phyloP scores from a whole-genome alignment of 768 basidiomycete species.

The Pleurotus pulmonarius region DNA sequence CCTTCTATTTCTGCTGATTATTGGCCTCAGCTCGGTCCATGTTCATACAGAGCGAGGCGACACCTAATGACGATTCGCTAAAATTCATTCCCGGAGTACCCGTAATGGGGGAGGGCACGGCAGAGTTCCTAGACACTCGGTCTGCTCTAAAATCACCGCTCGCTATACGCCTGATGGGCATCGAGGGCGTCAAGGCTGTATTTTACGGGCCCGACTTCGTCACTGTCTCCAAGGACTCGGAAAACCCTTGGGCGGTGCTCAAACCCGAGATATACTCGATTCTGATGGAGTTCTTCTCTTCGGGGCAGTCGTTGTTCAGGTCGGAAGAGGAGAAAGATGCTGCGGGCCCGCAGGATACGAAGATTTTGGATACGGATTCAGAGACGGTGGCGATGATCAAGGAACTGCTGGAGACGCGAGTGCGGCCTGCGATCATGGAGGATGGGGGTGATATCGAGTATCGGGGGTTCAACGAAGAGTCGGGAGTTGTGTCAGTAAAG shows the following conservation, averaged over 20 bases:
- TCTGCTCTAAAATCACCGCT: slow-evolving; percentile 87
- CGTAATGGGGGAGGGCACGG: slow-evolving; percentile 86
- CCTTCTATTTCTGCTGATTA: background rate
- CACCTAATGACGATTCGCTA: slow-evolving; percentile 95
- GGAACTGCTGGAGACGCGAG: slow-evolving; percentile 90
- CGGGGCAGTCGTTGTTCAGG: slow-evolving; percentile 83
- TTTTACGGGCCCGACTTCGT: slow-evolving; percentile 99
- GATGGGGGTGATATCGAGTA: slow-evolving; percentile 99
- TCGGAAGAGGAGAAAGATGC: slow-evolving; percentile 74
- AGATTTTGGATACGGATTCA: slow-evolving; percentile 89
- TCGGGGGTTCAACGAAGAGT: slow-evolving; percentile 78
- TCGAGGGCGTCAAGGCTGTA: slow-evolving; percentile 83
- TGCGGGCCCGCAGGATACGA: slow-evolving; percentile 90
- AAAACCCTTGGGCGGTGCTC: slow-evolving; percentile 81
- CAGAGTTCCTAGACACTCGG: slow-evolving; percentile 91
- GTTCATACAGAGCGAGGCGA: slow-evolving; percentile 98
- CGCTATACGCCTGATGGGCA: slow-evolving; percentile 92
- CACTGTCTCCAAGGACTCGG: slow-evolving; percentile 88
- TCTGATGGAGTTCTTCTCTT: slow-evolving; percentile 96
- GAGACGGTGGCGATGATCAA: slow-evolving; percentile 99
- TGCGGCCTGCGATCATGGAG: slow-evolving; percentile 97
- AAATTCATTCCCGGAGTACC: slow-evolving; percentile 94
- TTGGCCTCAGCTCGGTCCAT: slow-evolving; percentile 65
- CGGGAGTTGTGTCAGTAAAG: slow-evolving; percentile 78
- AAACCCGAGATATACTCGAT: slow-evolving; percentile 97